These are phyloP conservation scores for Triticum urartu DNA, from an alignment of 176 grass and related monocot species.

Conservation along the genomic window DNA sequence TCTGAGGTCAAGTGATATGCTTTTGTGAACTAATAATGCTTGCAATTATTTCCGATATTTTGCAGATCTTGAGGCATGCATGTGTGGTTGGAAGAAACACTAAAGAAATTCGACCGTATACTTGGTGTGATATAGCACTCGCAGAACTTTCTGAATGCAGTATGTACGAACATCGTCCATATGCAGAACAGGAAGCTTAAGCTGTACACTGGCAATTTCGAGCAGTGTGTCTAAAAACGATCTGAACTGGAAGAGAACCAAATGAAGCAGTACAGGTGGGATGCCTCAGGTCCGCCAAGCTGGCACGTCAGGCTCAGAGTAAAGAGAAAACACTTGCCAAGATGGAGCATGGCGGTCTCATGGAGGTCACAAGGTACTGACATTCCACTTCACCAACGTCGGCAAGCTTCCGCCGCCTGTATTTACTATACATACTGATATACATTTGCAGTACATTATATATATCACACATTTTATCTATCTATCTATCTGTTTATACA, in stretches of 20 bases:
- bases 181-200: constrained; percentile 64
- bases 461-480: too few species aligned
- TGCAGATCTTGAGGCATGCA: constrained; percentile 92
- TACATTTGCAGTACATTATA: too few species aligned
- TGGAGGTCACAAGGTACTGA: constrained; percentile 40
- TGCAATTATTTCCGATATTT: background rate
- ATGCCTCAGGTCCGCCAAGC: constrained; percentile 40
- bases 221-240: constrained; percentile 74
- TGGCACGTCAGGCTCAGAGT: constrained; percentile 71
- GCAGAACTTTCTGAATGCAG: constrained; percentile 77
- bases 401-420: constrained; percentile 59
- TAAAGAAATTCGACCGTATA: constrained; percentile 74
- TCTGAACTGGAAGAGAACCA: constrained; percentile 63
- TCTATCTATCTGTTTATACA: too few species aligned
- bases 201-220: constrained; percentile 59
- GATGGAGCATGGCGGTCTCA: constrained; percentile 86
- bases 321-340: constrained; percentile 79
- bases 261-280: constrained; percentile 89
- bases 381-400: constrained; percentile 58
- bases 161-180: constrained; percentile 88
- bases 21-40: background rate
- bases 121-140: constrained; percentile 79
- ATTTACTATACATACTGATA: background rate
- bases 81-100: constrained; percentile 81
- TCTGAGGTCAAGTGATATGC: background rate